Evolutionary conservation across 495 filamentous ascomycete species (phyloP).

Genomic region (Chaetomium cochliodes): DNA sequence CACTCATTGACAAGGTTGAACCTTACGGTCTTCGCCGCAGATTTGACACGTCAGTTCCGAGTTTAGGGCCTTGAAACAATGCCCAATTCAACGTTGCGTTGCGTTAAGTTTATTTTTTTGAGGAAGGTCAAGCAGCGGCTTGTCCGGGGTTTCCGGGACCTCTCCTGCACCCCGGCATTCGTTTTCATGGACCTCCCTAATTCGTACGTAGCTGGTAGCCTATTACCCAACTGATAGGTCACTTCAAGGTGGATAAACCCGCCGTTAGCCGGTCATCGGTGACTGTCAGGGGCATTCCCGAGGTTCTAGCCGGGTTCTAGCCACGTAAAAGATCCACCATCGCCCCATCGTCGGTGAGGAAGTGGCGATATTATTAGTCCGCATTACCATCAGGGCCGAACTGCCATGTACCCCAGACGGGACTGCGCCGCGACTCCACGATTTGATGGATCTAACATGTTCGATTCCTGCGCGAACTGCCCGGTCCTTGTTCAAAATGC

Average conservation of each 20-base stretch:
- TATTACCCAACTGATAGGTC: too few relatives aligned
- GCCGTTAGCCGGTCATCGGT: conserved; percentile 17
- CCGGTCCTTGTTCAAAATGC: conserved; percentile 8
- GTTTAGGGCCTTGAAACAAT: too few relatives aligned
- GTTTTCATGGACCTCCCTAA: too few relatives aligned
- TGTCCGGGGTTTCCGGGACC: too few relatives aligned
- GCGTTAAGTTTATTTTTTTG: too few relatives aligned
- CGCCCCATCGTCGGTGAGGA: conserved; percentile 14
- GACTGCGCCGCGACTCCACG: conserved; percentile 10
- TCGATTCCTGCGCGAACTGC: not conserved
- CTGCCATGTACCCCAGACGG: conserved; percentile 17
- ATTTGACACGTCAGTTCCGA: too few relatives aligned
- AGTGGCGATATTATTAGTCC: conserved; percentile 10
- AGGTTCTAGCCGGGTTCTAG: conserved; percentile 9
- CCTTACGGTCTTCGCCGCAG: too few relatives aligned
- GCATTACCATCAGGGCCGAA: not conserved
- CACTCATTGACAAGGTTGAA: too few relatives aligned
- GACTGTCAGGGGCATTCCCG: not conserved
- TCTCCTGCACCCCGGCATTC: too few relatives aligned
- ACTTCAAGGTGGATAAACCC: conserved; percentile 7
- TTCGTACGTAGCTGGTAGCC: too few relatives aligned
- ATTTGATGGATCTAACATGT: not conserved
- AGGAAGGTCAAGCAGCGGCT: too few relatives aligned
- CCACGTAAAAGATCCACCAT: conserved; percentile 16
- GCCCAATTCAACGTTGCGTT: too few relatives aligned